Base-by-base conservation (phyloP, 139 green algal genomes). In the Chlorella sp. region DNA sequence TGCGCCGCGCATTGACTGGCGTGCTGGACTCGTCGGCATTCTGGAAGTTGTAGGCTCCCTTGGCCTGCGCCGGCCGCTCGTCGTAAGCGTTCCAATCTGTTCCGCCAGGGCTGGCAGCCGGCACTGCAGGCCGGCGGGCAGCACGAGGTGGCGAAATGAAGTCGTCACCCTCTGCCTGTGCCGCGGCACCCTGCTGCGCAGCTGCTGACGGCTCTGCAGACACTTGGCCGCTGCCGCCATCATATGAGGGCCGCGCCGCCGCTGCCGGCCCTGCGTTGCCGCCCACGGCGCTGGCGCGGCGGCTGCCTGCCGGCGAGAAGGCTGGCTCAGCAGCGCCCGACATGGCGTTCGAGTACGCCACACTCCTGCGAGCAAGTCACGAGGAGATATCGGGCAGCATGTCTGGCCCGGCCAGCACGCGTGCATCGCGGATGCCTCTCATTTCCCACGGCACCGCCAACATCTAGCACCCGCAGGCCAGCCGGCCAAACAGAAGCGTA, bases 11-110 rank as follows among this genome's bases (percentile, higher is more conserved):
- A 6, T 11, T 75, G 30, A 65, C 32, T 0, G 62, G 78, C 62
- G 43, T 32, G 62, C 62, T 74, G n/a, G 62, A 56, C 19, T 38
- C 72, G 43, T 86, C 85, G 14, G 79, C 64, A 73, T 86, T 51
- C 43, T 87, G 44, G 46, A 87, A 73, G 62, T 78, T 54, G 83
- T 93, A 92, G 11, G 58, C 78, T 9, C 93, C 94, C 38, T 88
- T 86, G 0, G 89, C 94, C 54, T 90, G 76, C 16, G 92, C 94
- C 8, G 92, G 93, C 17, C 94, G 89, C 20, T 97, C 94, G 67
- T 97, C 94, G 73, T 97, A 97, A 5, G 26, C 36, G 36, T 43
- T 51, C 84, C 84, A 88, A 17, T 60, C 40, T 28, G 46, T 48
- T 76, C 51, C 24, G 19, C 3, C 17, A 3, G 38, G 69, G n/a